Percentiles rank a stretch among this genome's conserved stretches.
Conservation (phyloP, 257 asterid genomes). For the Solanum chiquidenum region DNA sequence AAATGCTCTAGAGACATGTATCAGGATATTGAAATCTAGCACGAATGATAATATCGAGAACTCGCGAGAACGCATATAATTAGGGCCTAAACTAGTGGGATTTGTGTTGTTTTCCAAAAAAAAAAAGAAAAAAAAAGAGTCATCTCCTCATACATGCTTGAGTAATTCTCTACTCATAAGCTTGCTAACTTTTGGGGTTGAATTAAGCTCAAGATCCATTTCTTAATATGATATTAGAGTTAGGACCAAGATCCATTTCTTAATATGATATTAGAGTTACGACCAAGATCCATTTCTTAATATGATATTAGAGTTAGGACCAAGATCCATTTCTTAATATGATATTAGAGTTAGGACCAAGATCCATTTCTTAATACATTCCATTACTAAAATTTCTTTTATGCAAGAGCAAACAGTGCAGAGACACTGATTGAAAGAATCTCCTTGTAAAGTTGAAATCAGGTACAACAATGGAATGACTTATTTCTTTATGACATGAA, state of each 20-base stretch:
- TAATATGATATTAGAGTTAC: too few species aligned
- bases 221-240: not conserved
- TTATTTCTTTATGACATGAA: not conserved
- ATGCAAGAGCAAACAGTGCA: not conserved
- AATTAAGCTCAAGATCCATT: not conserved
- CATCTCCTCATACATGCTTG: not conserved
- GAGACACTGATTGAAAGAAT: not conserved
- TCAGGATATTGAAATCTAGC: not conserved
- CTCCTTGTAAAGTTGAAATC: not conserved
- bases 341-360: not conserved
- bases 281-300: not conserved
- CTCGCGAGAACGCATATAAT: not conserved
- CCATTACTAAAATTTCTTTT: not conserved
- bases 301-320: too few species aligned
- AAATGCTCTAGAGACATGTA: too few species aligned
- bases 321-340: not conserved
- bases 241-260: not conserved
- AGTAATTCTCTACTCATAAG: not conserved
- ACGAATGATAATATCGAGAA: not conserved
- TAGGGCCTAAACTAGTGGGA: not conserved
- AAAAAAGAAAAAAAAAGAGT: not conserved
- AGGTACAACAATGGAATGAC: slow-evolving; percentile 1
- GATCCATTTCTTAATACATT: not conserved
- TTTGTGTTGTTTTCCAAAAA: not conserved
- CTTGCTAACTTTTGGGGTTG: not conserved